Conservation (phyloP, 2,329 filamentous ascomycete genomes). For the Endothia cerciana region DNA sequence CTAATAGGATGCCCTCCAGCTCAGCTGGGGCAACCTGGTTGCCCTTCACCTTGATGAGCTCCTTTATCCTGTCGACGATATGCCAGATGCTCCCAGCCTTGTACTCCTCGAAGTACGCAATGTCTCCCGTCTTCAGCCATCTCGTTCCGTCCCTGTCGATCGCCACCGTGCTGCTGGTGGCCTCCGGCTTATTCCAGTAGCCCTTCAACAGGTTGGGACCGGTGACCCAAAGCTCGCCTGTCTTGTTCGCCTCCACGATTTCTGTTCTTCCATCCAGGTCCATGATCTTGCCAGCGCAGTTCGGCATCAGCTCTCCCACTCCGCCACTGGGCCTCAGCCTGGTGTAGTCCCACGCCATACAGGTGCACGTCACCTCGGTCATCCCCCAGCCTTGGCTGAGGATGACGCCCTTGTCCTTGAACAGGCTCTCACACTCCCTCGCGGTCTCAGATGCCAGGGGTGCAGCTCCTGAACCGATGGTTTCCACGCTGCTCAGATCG, state of each 20-base stretch:
- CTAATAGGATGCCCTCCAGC: slow-evolving; percentile 52
- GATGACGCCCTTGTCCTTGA: slow-evolving; percentile 43
- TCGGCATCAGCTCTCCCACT: slow-evolving; percentile 72
- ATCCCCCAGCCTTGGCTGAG: slow-evolving; percentile 81
- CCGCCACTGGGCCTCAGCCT: slow-evolving; percentile 37
- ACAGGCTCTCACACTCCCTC: slow-evolving; percentile 61
- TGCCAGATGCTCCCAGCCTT: slow-evolving; percentile 54
- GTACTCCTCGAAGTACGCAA: slow-evolving; percentile 67
- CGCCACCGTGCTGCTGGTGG: slow-evolving; percentile 62
- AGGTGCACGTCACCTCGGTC: slow-evolving; percentile 79
- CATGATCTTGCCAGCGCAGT: slow-evolving; percentile 71
- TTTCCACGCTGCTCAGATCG: slow-evolving; percentile 68
- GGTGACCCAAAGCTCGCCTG: slow-evolving; percentile 74
- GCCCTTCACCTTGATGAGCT: slow-evolving; percentile 65
- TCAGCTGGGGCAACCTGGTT: slow-evolving; percentile 63
- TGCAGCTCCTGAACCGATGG: slow-evolving; percentile 68
- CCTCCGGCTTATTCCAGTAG: slow-evolving; percentile 74
- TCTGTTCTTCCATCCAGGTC: slow-evolving; percentile 56
- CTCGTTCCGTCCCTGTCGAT: slow-evolving; percentile 52
- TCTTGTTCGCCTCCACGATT: slow-evolving; percentile 53
- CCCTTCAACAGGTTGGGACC: slow-evolving; percentile 75
- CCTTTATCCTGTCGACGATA: slow-evolving; percentile 78
- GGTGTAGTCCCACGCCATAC: slow-evolving; percentile 61
- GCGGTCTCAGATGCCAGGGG: slow-evolving; percentile 63
- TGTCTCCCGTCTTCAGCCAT: slow-evolving; percentile 78